These are phyloP conservation scores for Paramecium tetraurelia DNA, from an alignment of 73 alveolate genomes.

Conservation along the genomic window DNA sequence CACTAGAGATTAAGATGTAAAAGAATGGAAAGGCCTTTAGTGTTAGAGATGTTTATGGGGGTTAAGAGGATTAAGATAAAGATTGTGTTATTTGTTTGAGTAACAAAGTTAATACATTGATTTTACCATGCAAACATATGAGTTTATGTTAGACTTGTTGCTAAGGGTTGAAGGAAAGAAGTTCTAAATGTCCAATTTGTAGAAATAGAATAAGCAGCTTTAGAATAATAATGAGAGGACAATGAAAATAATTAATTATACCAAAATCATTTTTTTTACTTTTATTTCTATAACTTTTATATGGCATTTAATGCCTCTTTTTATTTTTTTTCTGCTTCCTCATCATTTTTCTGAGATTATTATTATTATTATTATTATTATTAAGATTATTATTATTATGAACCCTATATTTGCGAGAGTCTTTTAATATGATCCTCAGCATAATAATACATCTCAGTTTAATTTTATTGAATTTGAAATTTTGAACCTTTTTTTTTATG, in stretches of 20 bases:
- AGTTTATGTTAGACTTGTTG: slow-evolving; percentile 53
- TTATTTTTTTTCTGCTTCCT: not conserved
- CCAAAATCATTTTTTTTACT: not conserved
- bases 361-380: not conserved
- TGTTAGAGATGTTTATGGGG: slow-evolving; percentile 43
- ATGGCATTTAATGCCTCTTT: slow-evolving; percentile 10
- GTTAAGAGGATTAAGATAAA: slow-evolving; percentile 39
- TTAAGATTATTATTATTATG: not conserved
- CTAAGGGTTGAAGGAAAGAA: slow-evolving; percentile 26
- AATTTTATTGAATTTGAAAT: not conserved
- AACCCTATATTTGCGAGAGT: not conserved
- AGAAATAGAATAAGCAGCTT: slow-evolving; percentile 51
- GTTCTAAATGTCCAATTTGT: slow-evolving; percentile 59
- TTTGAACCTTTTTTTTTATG: slow-evolving; percentile 50
- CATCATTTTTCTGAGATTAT: not conserved
- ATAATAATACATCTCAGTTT: slow-evolving; percentile 42
- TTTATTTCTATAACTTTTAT: not conserved
- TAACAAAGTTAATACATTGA: slow-evolving; percentile 42
- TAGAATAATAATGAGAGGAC: not conserved
- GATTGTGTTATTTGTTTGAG: slow-evolving; percentile 62
- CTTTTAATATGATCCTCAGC: slow-evolving; percentile 50
- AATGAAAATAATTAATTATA: not conserved
- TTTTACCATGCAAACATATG: slow-evolving; percentile 65
- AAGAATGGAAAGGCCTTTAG: slow-evolving; percentile 35
- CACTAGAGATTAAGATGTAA: not conserved